Evolutionary conservation across 805 yeast genomes (phyloP).

Genomic region (Pichia thaimueangensis): DNA sequence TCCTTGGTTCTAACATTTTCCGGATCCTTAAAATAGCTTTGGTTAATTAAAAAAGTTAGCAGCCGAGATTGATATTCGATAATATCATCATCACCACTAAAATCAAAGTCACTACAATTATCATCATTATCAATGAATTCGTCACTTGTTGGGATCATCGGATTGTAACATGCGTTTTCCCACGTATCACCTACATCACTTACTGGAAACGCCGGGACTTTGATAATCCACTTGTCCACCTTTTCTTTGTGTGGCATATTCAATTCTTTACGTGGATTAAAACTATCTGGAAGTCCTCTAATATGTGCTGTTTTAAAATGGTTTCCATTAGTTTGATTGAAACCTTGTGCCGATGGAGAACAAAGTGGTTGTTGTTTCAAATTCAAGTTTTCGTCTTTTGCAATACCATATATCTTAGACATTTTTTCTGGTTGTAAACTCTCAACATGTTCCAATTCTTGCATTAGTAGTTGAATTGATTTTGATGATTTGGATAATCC

Average conservation of each 20-base stretch:
- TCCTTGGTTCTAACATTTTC: constrained; percentile 12
- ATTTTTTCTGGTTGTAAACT: neutral
- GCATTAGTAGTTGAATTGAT: neutral
- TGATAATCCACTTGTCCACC: constrained; percentile 55
- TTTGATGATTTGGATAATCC: neutral
- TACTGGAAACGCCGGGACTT: constrained; percentile 42
- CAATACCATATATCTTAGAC: neutral
- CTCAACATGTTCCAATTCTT: neutral
- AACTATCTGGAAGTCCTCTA: constrained; percentile 36
- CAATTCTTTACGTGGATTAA: constrained; percentile 55
- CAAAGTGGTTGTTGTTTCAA: neutral
- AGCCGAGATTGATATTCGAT: constrained; percentile 47
- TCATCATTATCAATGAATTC: constrained; percentile 15
- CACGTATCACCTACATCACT: constrained; percentile 21
- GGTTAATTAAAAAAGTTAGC: constrained; percentile 40
- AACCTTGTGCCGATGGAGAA: neutral
- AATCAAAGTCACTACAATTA: constrained; percentile 17
- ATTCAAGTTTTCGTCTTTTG: neutral
- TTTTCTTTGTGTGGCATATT: constrained; percentile 66
- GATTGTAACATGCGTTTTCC: constrained; percentile 47
- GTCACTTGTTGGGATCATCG: constrained; percentile 31
- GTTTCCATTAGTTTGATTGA: neutral
- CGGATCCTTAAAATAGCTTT: constrained; percentile 31
- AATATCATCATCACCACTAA: constrained; percentile 39
- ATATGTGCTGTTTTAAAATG: neutral